Conservation (phyloP, 768 basidiomycete genomes). For the Serendipita vermifera region DNA sequence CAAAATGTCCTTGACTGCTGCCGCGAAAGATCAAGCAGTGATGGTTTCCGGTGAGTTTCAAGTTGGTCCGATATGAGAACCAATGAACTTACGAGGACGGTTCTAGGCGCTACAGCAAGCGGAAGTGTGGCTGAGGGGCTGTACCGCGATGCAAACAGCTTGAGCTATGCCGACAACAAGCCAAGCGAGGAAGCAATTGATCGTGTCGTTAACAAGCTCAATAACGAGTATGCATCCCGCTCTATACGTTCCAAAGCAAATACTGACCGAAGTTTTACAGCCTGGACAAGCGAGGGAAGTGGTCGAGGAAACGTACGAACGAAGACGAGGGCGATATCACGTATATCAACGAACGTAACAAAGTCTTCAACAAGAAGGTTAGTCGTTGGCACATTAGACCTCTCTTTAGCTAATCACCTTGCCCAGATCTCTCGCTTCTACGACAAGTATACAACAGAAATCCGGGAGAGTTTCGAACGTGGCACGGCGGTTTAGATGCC, state of each 20-base stretch:
- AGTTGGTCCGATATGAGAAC: constrained; percentile 13
- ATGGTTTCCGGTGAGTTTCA: constrained; percentile 21
- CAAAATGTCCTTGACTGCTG: constrained; percentile 30
- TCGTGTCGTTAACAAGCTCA: constrained; percentile 79
- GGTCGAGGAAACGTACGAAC: constrained; percentile 78
- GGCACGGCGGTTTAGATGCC: constrained; percentile 67
- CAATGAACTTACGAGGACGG: too few species aligned
- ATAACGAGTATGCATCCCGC: constrained; percentile 63
- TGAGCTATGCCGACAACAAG: constrained; percentile 90
- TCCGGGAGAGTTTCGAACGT: constrained; percentile 93
- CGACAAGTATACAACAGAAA: constrained; percentile 94
- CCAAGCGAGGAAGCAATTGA: constrained; percentile 94
- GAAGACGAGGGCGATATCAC: constrained; percentile 94
- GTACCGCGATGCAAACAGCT: constrained; percentile 85
- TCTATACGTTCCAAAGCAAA: not conserved
- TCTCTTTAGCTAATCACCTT: constrained; percentile 10
- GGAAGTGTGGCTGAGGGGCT: constrained; percentile 60
- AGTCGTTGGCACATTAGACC: too few species aligned
- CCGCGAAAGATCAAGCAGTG: constrained; percentile 41
- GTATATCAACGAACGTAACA: constrained; percentile 97
- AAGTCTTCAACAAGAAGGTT: constrained; percentile 97
- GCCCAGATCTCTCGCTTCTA: constrained; percentile 81
- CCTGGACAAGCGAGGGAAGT: constrained; percentile 80
- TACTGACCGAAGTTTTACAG: constrained; percentile 28
- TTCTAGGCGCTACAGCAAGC: constrained; percentile 14